Evolutionary conservation across 1,284 basidiomycete genomes (phyloP).

Genomic region (Mycena citricolor): DNA sequence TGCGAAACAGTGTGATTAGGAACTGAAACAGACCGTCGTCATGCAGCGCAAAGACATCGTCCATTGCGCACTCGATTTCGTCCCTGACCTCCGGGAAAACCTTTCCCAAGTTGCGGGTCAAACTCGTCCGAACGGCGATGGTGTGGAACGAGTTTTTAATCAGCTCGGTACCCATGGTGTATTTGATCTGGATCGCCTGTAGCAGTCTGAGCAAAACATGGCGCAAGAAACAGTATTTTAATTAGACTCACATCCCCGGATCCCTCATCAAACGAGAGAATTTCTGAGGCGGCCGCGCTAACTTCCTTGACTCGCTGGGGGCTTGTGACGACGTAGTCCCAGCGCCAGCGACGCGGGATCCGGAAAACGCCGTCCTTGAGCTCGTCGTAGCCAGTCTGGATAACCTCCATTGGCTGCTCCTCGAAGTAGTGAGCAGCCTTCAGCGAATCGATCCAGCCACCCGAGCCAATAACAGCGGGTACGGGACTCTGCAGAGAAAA

Average conservation of each 20-base stretch:
- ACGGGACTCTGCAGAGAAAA: too few relatives aligned
- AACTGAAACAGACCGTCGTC: conserved; percentile 4
- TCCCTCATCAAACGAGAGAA: conserved; percentile 6
- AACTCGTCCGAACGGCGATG: conserved; percentile 4
- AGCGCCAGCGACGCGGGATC: conserved; percentile 1
- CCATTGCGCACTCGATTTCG: conserved; percentile 16
- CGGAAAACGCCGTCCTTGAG: conserved; percentile 5
- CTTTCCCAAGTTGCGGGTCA: conserved; percentile 16
- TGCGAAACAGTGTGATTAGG: too few relatives aligned
- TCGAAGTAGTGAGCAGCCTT: too few relatives aligned
- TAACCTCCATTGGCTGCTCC: neutral
- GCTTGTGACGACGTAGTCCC: conserved; percentile 11
- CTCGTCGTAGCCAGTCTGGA: neutral
- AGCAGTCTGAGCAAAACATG: too few relatives aligned
- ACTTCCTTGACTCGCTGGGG: conserved; percentile 5
- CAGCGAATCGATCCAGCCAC: too few relatives aligned
- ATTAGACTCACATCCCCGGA: conserved; percentile 8
- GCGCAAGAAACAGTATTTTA: too few relatives aligned
- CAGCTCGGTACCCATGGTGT: conserved; percentile 12
- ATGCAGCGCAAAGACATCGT: conserved; percentile 9
- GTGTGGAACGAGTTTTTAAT: conserved; percentile 10
- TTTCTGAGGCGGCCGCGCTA: neutral
- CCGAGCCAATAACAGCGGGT: too few relatives aligned
- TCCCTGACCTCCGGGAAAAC: conserved; percentile 16
- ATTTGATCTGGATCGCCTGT: too few relatives aligned